Evolutionary conservation across 2,329 filamentous ascomycete species (phyloP).

Genomic region (Knufia fluminis): DNA sequence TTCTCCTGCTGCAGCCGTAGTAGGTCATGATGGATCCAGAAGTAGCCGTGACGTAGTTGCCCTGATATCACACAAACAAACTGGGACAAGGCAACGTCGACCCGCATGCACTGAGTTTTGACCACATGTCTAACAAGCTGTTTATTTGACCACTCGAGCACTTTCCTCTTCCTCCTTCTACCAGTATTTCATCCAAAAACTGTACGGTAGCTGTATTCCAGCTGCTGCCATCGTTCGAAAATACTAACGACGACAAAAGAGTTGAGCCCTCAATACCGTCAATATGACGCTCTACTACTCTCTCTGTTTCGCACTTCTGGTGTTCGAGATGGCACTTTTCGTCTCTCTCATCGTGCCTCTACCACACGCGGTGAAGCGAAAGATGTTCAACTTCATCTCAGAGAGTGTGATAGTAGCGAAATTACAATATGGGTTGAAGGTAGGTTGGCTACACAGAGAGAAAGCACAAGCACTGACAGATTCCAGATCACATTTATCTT

Average conservation of each 20-base stretch:
- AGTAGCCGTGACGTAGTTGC: slow-evolving; percentile 3
- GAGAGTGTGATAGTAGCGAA: slow-evolving; percentile 79
- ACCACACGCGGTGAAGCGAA: slow-evolving; percentile 75
- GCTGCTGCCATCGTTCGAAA: not conserved
- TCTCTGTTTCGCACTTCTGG: slow-evolving; percentile 42
- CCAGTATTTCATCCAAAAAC: not conserved
- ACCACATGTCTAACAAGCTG: not conserved
- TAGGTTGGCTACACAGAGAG: slow-evolving; percentile 26
- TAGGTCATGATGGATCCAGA: not conserved
- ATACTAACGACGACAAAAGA: not conserved
- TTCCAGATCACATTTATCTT: slow-evolving; percentile 89
- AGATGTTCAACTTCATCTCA: slow-evolving; percentile 92
- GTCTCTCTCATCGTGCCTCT: slow-evolving; percentile 59
- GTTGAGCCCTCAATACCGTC: slow-evolving; percentile 23
- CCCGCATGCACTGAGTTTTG: not conserved
- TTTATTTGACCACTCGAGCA: not conserved
- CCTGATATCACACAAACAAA: slow-evolving; percentile 10
- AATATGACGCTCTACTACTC: slow-evolving; percentile 55
- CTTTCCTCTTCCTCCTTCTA: not conserved
- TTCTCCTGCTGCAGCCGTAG: not conserved
- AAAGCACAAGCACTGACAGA: slow-evolving; percentile 13
- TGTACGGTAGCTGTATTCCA: not conserved
- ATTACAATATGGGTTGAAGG: slow-evolving; percentile 92
- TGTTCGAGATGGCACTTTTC: slow-evolving; percentile 43
- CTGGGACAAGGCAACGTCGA: slow-evolving; percentile 4